Conservation (phyloP, 768 basidiomycete genomes). For the Tulasnella sp. region DNA sequence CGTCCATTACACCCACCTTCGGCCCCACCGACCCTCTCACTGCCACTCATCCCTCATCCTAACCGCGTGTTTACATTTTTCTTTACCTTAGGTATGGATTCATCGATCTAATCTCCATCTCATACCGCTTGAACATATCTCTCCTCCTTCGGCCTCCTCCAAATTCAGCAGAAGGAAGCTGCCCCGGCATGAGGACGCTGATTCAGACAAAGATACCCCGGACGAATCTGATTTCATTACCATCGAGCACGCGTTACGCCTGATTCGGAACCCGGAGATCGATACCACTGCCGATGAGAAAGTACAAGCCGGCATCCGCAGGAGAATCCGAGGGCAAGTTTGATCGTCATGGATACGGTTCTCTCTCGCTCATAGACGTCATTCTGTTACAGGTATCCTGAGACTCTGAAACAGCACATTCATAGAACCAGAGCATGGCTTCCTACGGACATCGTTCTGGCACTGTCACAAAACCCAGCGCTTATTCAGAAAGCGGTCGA, state of each 20-base stretch:
- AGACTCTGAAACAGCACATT: conserved; percentile 46
- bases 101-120: conserved; percentile 73
- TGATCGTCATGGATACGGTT: background rate
- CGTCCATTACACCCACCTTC: conserved; percentile 1
- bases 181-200: conserved; percentile 33
- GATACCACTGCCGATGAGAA: conserved; percentile 48
- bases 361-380: background rate
- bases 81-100: conserved; percentile 72
- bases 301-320: conserved; percentile 59
- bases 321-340: conserved; percentile 52
- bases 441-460: conserved; percentile 67
- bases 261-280: conserved; percentile 42
- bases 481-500: conserved; percentile 82
- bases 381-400: conserved; percentile 50
- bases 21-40: background rate
- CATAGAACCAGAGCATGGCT: conserved; percentile 73
- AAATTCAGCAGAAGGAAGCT: conserved; percentile 37
- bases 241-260: conserved; percentile 47
- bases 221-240: conserved; percentile 43
- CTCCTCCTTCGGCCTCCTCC: conserved; percentile 35
- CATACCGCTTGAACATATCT: conserved; percentile 71
- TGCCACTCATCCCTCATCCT: background rate
- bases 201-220: conserved; percentile 37
- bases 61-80: conserved; percentile 16
- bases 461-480: conserved; percentile 47